phyloP scores from a whole-genome alignment of 345 rosid genomes.

The Citrus inodora region DNA sequence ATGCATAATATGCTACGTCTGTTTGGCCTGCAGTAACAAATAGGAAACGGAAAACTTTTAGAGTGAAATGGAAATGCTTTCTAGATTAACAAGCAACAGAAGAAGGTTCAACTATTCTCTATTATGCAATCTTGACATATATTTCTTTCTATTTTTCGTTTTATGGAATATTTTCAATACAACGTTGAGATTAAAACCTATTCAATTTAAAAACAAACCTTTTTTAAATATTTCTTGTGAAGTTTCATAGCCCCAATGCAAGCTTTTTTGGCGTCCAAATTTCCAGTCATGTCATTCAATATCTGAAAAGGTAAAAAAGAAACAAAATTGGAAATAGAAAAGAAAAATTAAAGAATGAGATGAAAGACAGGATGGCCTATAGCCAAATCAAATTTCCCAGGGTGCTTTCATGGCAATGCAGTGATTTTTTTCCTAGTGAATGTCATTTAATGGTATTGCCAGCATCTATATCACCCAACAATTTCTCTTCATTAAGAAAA shows the following conservation, averaged over 20 bases:
- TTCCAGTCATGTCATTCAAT: slow-evolving; percentile 86
- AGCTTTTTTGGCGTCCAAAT: slow-evolving; percentile 87
- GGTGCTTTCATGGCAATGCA: background rate
- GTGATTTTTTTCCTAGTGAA: background rate
- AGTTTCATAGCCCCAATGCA: slow-evolving; percentile 93
- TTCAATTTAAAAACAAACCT: slow-evolving; percentile 38
- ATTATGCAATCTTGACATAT: background rate
- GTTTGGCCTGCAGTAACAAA: slow-evolving; percentile 42
- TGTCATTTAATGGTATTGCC: background rate
- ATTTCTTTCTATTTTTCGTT: background rate
- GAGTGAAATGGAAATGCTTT: background rate
- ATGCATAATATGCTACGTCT: background rate
- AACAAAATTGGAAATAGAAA: background rate
- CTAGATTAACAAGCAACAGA: background rate
- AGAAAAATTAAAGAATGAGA: background rate
- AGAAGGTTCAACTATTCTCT: background rate
- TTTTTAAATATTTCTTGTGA: slow-evolving; percentile 88
- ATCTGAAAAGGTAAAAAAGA: slow-evolving; percentile 44
- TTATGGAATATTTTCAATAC: background rate
- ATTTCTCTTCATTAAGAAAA: background rate
- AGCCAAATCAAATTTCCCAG: background rate
- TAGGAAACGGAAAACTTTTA: background rate
- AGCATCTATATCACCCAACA: background rate
- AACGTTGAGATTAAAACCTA: slow-evolving; percentile 2
- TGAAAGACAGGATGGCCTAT: background rate